phyloP scores from a whole-genome alignment of 2,329 filamentous ascomycete species.

The Aureobasidium sp. region DNA sequence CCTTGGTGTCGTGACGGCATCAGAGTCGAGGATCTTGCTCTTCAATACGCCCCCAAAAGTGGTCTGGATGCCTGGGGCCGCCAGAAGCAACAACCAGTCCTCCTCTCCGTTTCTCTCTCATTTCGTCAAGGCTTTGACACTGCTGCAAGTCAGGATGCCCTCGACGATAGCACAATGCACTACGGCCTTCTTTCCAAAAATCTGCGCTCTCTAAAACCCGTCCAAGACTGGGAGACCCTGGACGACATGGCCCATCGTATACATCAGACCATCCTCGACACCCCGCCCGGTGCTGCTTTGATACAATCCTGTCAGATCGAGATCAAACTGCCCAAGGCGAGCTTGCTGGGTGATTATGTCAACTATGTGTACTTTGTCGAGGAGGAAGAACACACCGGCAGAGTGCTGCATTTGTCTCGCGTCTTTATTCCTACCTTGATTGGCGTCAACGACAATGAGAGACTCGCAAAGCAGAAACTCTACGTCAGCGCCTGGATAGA shows the following conservation, averaged over 20 bases:
- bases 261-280: slow-evolving; percentile 12
- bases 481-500: slow-evolving; percentile 58
- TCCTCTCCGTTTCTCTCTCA: slow-evolving; percentile 54
- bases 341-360: slow-evolving; percentile 56
- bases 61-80: slow-evolving; percentile 62
- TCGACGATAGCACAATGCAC: slow-evolving; percentile 66
- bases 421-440: slow-evolving; percentile 61
- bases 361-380: slow-evolving; percentile 38
- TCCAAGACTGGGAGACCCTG: slow-evolving; percentile 9
- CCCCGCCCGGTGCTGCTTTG: slow-evolving; percentile 6
- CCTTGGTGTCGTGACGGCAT: slow-evolving; percentile 34
- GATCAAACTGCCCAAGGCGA: slow-evolving; percentile 59
- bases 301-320: slow-evolving; percentile 19
- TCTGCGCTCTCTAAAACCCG: slow-evolving; percentile 31
- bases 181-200: slow-evolving; percentile 66
- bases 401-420: slow-evolving; percentile 46
- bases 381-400: slow-evolving; percentile 19
- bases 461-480: slow-evolving; percentile 57
- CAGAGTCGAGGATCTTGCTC: slow-evolving; percentile 55
- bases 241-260: slow-evolving; percentile 13
- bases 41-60: slow-evolving; percentile 46
- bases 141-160: slow-evolving; percentile 52
- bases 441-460: slow-evolving; percentile 67
- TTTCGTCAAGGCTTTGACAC: slow-evolving; percentile 50
- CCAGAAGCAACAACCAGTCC: slow-evolving; percentile 53